Evolutionary conservation across 306 rosid genomes (phyloP).

Genomic region (Purshia tridentata): DNA sequence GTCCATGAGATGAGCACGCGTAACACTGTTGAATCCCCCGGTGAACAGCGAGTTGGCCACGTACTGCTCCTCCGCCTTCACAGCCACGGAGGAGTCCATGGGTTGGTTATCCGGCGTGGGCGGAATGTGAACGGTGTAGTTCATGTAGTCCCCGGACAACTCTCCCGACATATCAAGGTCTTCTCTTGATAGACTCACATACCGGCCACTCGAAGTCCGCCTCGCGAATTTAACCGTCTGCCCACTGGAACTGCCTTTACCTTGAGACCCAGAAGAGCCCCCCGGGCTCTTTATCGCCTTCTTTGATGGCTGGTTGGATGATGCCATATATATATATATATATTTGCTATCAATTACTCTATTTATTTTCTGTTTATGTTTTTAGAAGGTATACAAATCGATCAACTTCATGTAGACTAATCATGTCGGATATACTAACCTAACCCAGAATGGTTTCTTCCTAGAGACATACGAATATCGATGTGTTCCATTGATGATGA

Average conservation of each 20-base stretch:
- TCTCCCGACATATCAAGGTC: conserved; percentile 86
- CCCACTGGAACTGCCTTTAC: conserved; percentile 33
- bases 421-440: too few relatives aligned
- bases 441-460: conserved; percentile 5
- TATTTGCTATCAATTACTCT: background rate
- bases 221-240: conserved; percentile 77
- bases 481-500: too few relatives aligned
- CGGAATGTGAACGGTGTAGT: conserved; percentile 90
- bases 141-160: conserved; percentile 65
- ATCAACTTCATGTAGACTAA: background rate
- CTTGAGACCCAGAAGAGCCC: conserved; percentile 45
- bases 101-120: conserved; percentile 89
- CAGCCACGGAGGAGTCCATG: conserved; percentile 65
- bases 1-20: conserved; percentile 88
- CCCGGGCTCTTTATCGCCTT: conserved; percentile 49
- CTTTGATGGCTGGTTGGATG: conserved; percentile 66
- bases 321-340: too few relatives aligned
- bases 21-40: conserved; percentile 85
- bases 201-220: conserved; percentile 82
- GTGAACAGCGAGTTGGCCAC: conserved; percentile 85
- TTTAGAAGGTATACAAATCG: background rate
- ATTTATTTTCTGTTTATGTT: background rate
- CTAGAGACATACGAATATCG: background rate
- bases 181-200: conserved; percentile 76
- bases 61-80: conserved; percentile 89